Evolutionary conservation across 2,329 filamentous ascomycete species (phyloP).

Genomic region (Trichoderma polysporum): DNA sequence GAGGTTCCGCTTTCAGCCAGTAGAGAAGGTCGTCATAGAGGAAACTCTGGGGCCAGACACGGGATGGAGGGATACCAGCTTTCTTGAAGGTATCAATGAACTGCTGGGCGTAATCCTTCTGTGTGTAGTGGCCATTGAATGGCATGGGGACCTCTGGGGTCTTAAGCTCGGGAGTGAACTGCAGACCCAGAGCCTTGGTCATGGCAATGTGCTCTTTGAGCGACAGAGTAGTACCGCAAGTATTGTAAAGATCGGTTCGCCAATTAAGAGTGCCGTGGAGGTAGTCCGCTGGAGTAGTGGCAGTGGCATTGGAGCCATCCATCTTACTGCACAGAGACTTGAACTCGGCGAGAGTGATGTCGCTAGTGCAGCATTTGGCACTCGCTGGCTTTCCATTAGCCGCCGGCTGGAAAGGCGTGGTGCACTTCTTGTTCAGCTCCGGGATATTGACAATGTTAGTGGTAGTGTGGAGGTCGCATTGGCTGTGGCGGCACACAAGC

Average conservation of each 20-base stretch:
- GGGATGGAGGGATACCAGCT: slow-evolving; percentile 50
- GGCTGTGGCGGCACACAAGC: slow-evolving; percentile 67
- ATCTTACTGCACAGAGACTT: slow-evolving; percentile 68
- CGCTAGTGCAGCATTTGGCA: slow-evolving; percentile 69
- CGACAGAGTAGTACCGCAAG: slow-evolving; percentile 61
- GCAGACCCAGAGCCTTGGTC: slow-evolving; percentile 56
- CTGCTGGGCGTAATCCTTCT: slow-evolving; percentile 63
- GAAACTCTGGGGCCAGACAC: slow-evolving; percentile 66
- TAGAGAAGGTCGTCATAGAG: slow-evolving; percentile 63
- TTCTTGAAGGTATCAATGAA: slow-evolving; percentile 60
- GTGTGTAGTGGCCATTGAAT: slow-evolving; percentile 62
- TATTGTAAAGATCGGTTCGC: slow-evolving; percentile 65
- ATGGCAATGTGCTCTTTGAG: slow-evolving; percentile 63
- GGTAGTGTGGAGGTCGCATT: slow-evolving; percentile 68
- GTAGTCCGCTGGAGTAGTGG: slow-evolving; percentile 57
- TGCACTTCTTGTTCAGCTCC: slow-evolving; percentile 64
- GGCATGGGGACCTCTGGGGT: slow-evolving; percentile 69
- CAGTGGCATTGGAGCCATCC: slow-evolving; percentile 61
- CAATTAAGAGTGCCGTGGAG: slow-evolving; percentile 59
- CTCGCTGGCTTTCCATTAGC: slow-evolving; percentile 46
- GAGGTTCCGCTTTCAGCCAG: slow-evolving; percentile 63
- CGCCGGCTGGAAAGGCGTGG: slow-evolving; percentile 58
- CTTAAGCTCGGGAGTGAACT: slow-evolving; percentile 69
- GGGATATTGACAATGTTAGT: slow-evolving; percentile 65
- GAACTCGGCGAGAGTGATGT: slow-evolving; percentile 68